Conservation (phyloP, 345 rosid genomes). For the Ricinus communis region DNA sequence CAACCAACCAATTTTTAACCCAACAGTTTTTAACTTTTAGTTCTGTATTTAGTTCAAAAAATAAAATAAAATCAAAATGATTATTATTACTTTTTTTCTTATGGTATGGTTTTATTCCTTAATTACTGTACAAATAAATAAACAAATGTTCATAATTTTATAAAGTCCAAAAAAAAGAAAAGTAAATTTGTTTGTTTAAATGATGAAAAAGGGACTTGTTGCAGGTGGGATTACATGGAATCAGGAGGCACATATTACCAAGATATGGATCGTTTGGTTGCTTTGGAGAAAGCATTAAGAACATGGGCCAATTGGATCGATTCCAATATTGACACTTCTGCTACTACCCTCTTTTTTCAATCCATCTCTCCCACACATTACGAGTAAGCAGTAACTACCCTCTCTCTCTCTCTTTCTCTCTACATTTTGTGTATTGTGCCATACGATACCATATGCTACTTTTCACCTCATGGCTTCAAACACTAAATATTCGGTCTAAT, state of each 20-base stretch:
- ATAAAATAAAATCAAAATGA: too few species aligned
- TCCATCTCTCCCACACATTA: constrained; percentile 91
- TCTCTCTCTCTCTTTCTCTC: constrained; percentile 22
- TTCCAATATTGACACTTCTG: constrained; percentile 44
- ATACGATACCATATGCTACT: constrained; percentile 4
- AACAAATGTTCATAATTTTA: too few species aligned
- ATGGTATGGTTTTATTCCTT: too few species aligned
- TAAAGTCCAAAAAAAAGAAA: constrained; percentile 3
- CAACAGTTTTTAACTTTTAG: too few species aligned
- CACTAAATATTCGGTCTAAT: constrained; percentile 30
- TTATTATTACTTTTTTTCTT: too few species aligned
- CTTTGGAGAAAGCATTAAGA: constrained; percentile 71
- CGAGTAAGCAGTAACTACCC: constrained; percentile 50
- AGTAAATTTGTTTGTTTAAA: too few species aligned
- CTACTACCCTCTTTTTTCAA: constrained; percentile 68
- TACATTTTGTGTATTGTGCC: not conserved
- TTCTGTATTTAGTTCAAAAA: too few species aligned
- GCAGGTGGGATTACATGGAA: constrained; percentile 96
- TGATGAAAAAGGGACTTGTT: too few species aligned
- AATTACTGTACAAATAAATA: too few species aligned
- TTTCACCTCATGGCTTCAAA: constrained; percentile 11
- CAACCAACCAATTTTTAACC: too few species aligned
- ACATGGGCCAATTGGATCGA: constrained; percentile 92
- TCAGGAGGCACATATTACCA: constrained; percentile 62
- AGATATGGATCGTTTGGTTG: constrained; percentile 84